Base-by-base conservation (phyloP, 1,139 yeast genomes). In the Yamadazyma kanchanaburiensis region DNA sequence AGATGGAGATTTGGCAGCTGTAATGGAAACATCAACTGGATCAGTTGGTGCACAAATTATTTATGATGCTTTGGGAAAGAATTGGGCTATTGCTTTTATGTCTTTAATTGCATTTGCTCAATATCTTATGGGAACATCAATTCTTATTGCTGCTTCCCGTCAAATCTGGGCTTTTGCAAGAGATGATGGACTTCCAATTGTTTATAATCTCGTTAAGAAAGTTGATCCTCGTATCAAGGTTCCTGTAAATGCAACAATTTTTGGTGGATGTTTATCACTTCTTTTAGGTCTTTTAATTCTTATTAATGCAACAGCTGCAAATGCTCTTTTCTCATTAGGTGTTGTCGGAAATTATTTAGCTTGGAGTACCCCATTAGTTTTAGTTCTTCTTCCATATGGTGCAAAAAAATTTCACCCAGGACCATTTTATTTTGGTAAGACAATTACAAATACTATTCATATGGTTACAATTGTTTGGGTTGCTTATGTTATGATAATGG, bases 51-150 rank as follows among this genome's bases (percentile, higher is more conserved):
- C 91, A 10, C 87, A 80, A 54, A 67, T 82, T 31, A 64, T 80
- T 37, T 70, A 61, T 46, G 80, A 82, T 50, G 70, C 80, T 1
- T 60, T 82, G 34, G 91, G 91, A 23, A 76, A 75, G 47, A 61
- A 66, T 28, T 81, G 88, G 86, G 79, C 87, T 2, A 66, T 75
- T 46, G 80, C 77, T 0, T 73, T 80, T 32, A 76, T 78, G 80
- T 49, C 74, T 1, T 49, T 77, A 27, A 74, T 76, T 46, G 76
- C 80, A 2, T 55, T 67, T 42, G 79, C 81, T 30, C 84, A 77
- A 51, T 78, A 72, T 54, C 51, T 77, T 30, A 81, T 81, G 86
- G 87, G 86, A 21, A 48, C 51, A 11, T 58, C 64, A 1, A 49
- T 56, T 25, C 43, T 56, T 24, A 45, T 54, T 28, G 63, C 64